Percentiles rank a stretch among this genome's conserved stretches.
These are phyloP conservation scores for Clarireedia monteithiana DNA, from an alignment of 2,329 filamentous ascomycete genomes.

Conservation along the genomic window DNA sequence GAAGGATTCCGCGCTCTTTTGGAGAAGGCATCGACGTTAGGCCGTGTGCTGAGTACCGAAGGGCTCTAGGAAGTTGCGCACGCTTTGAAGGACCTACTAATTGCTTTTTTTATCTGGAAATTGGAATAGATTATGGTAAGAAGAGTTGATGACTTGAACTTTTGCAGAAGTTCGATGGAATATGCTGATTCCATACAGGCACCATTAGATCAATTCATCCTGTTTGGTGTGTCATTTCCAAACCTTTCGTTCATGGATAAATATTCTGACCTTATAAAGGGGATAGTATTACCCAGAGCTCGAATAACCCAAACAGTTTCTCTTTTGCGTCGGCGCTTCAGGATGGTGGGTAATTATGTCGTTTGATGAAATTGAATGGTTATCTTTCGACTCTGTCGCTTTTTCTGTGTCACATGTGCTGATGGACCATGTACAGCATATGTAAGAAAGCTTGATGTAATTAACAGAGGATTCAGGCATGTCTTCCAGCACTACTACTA, in stretches of 20 bases:
- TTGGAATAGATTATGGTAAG: background rate
- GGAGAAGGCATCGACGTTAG: background rate
- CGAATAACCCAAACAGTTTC: slow-evolving; percentile 18
- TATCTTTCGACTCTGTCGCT: too few species aligned
- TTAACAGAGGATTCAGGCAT: slow-evolving; percentile 18
- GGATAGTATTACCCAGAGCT: slow-evolving; percentile 22
- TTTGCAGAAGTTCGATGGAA: background rate
- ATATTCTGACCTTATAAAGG: slow-evolving; percentile 8
- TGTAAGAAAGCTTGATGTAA: slow-evolving; percentile 12
- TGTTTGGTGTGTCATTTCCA: slow-evolving; percentile 1
- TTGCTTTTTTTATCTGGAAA: background rate
- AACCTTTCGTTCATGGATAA: background rate
- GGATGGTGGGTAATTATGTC: slow-evolving; percentile 10
- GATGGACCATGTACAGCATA: background rate
- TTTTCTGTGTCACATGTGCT: background rate
- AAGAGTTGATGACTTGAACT: background rate
- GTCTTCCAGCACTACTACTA: too few species aligned
- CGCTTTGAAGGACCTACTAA: background rate
- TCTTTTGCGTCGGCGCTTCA: slow-evolving; percentile 21
- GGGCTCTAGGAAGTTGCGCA: background rate
- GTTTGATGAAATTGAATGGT: background rate
- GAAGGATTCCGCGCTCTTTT: background rate
- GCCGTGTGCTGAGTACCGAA: background rate
- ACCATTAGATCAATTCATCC: slow-evolving; percentile 4
- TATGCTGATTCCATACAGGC: background rate